A percentile compares a stretch with the other conserved stretches of the same genome.
These are phyloP conservation scores for Pichia occidentalis DNA, from an alignment of 805 yeast species.

Conservation along the genomic window DNA sequence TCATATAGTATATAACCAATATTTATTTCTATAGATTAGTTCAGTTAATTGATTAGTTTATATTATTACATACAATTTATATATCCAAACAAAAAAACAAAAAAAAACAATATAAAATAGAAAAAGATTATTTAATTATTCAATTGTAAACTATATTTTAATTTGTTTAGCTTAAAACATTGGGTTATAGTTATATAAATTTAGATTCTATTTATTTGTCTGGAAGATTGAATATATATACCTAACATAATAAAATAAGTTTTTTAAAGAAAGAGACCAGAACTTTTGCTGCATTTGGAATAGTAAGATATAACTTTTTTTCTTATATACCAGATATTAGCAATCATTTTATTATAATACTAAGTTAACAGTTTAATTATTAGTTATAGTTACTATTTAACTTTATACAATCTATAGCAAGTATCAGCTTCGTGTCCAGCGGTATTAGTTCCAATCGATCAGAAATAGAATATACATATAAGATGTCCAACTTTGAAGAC, in stretches of 20 bases:
- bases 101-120: too few relatives aligned
- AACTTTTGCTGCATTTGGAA: too few relatives aligned
- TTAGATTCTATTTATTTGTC: conserved; percentile 4
- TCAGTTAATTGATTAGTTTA: too few relatives aligned
- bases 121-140: too few relatives aligned
- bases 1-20: conserved; percentile 1
- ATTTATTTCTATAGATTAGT: conserved; percentile 4
- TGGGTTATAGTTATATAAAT: conserved; percentile 7
- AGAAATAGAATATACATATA: too few relatives aligned
- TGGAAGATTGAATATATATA: too few relatives aligned
- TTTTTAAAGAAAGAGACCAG: too few relatives aligned
- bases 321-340: neutral
- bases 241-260: too few relatives aligned
- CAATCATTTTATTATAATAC: conserved; percentile 2
- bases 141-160: conserved; percentile 7
- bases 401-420: conserved; percentile 2
- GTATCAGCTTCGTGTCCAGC: too few relatives aligned
- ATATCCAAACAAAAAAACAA: neutral
- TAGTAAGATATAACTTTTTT: too few relatives aligned
- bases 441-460: neutral
- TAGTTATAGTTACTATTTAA: conserved; percentile 1
- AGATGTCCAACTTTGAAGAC: conserved; percentile 70
- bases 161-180: too few relatives aligned
- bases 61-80: conserved; percentile 1
- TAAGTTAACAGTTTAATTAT: too few relatives aligned